A percentile compares a stretch with the other conserved stretches of the same genome.
Evolutionary conservation across 2,329 filamentous ascomycete genomes (phyloP).

Genomic region (Botryotinia narcissicola): DNA sequence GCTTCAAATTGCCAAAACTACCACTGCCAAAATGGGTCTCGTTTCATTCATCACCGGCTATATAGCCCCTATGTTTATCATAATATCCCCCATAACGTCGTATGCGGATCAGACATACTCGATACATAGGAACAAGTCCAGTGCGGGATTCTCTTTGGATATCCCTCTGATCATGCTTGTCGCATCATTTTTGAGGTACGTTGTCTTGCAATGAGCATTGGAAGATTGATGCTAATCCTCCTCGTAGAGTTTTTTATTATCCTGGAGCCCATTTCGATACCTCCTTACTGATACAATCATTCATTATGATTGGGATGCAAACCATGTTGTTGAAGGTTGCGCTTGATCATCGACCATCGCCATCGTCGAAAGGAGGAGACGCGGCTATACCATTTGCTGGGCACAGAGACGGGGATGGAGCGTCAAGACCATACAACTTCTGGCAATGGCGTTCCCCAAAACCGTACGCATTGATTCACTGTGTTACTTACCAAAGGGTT

Average conservation of each 20-base stretch:
- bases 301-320: conserved; percentile 65
- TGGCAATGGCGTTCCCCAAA: conserved; percentile 77
- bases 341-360: conserved; percentile 62
- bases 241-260: conserved; percentile 64
- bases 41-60: conserved; percentile 48
- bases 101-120: conserved; percentile 65
- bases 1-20: not conserved
- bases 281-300: conserved; percentile 61
- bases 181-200: conserved; percentile 62
- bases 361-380: conserved; percentile 59
- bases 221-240: not conserved
- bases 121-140: conserved; percentile 63
- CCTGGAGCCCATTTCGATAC: conserved; percentile 63
- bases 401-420: conserved; percentile 38
- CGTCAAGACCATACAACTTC: conserved; percentile 67
- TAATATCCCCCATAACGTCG: conserved; percentile 61
- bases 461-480: conserved; percentile 47
- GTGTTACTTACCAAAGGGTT: not conserved
- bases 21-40: conserved; percentile 34
- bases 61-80: conserved; percentile 61
- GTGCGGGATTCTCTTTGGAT: conserved; percentile 67
- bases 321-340: conserved; percentile 63
- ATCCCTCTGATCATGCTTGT: conserved; percentile 72
- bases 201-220: not conserved
- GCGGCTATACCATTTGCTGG: conserved; percentile 60